These are phyloP conservation scores for Hyaloscypha bicolor DNA, from an alignment of 495 filamentous ascomycete species.

Conservation along the genomic window DNA sequence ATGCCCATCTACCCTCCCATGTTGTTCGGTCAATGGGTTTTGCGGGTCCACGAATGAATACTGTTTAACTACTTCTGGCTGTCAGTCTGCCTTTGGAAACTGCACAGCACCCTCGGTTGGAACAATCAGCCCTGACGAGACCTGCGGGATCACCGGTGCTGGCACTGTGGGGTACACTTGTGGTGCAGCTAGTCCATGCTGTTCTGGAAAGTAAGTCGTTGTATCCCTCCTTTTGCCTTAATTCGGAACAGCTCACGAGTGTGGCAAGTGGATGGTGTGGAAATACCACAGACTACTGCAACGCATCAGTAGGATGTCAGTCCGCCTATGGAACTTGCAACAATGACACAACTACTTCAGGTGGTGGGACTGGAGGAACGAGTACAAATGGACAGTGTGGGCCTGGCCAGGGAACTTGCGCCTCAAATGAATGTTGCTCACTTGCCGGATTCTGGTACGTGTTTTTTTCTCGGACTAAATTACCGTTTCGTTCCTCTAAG, in stretches of 20 bases:
- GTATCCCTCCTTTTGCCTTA: background rate
- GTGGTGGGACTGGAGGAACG: conserved; percentile 6
- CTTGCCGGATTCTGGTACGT: conserved; percentile 50
- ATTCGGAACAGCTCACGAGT: background rate
- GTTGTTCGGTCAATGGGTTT: conserved; percentile 27
- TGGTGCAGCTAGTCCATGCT: conserved; percentile 36
- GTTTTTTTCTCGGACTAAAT: background rate
- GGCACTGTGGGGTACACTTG: conserved; percentile 39
- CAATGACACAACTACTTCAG: conserved; percentile 10
- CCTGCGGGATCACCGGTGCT: conserved; percentile 37
- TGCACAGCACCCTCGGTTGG: conserved; percentile 16
- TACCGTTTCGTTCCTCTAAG: too few relatives aligned
- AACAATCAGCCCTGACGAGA: conserved; percentile 40
- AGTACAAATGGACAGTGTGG: conserved; percentile 39
- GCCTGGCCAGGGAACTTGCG: conserved; percentile 50
- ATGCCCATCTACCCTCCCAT: conserved; percentile 23
- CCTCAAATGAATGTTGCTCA: conserved; percentile 65
- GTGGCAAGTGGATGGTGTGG: conserved; percentile 24
- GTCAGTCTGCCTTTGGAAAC: conserved; percentile 24
- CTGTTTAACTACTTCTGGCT: conserved; percentile 22
- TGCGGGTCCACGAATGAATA: conserved; percentile 30
- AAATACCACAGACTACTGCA: conserved; percentile 23
- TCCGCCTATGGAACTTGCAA: conserved; percentile 25
- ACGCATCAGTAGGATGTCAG: conserved; percentile 18
- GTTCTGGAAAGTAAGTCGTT: conserved; percentile 33